Percentiles rank a stretch among this genome's conserved stretches.
phyloP scores from a whole-genome alignment of 2,329 filamentous ascomycete species.

The Penicillium nordicum region DNA sequence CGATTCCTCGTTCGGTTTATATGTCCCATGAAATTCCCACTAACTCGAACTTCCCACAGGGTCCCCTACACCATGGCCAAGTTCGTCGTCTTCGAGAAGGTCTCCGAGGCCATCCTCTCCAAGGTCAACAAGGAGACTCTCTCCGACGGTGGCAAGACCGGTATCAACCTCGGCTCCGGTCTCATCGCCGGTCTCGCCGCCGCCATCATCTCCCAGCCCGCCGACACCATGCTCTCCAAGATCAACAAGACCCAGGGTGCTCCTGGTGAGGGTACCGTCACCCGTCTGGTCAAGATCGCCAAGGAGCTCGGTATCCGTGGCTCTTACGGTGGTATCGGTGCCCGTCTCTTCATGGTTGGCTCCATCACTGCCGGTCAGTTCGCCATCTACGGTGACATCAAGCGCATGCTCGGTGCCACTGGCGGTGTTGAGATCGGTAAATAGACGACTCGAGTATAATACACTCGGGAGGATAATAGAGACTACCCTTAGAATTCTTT shows the following conservation, averaged over 20 bases:
- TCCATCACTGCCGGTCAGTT: constrained; percentile 77
- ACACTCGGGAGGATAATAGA: constrained; percentile 24
- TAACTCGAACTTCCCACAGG: constrained; percentile 43
- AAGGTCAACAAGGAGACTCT: constrained; percentile 67
- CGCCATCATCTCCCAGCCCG: constrained; percentile 81
- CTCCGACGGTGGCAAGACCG: constrained; percentile 68
- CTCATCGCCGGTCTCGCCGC: constrained; percentile 83
- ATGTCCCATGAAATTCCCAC: not conserved
- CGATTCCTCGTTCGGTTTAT: no score
- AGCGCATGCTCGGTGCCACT: constrained; percentile 66
- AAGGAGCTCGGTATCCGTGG: constrained; percentile 79
- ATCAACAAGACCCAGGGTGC: constrained; percentile 93
- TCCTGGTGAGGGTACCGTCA: constrained; percentile 78
- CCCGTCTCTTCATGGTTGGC: constrained; percentile 54
- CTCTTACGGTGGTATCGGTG: constrained; percentile 76
- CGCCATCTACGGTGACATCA: constrained; percentile 79
- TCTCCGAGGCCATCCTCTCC: constrained; percentile 69
- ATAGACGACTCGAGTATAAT: constrained; percentile 31
- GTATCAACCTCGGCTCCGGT: constrained; percentile 80
- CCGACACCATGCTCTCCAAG: constrained; percentile 91
- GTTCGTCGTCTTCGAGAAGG: constrained; percentile 92
- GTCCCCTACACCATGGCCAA: constrained; percentile 93
- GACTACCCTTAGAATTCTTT: constrained; percentile 24
- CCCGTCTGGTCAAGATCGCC: constrained; percentile 80
- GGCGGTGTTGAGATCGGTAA: constrained; percentile 70